Base-by-base conservation (phyloP, 306 rosid species). In the Bauhinia variegata region DNA sequence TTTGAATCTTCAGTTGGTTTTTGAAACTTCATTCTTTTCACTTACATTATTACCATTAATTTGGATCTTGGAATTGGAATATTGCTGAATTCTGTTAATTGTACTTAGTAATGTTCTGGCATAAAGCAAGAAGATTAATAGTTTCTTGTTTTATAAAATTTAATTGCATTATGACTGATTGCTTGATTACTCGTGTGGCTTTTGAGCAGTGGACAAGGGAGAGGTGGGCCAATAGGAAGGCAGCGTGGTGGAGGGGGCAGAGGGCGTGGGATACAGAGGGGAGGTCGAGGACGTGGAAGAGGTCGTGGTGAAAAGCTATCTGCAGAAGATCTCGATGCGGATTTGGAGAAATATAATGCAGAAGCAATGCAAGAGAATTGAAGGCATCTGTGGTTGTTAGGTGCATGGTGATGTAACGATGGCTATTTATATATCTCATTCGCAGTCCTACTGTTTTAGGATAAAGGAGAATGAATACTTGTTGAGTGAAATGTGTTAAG, bases 281-380 rank as follows among this genome's bases (percentile, higher is more conserved):
- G 85, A 48, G 86, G 84, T 13, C 67, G 83, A 28, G 85, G 78
- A 32, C 65, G 68, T 44, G 82, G 84, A 34, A 72, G 80, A 67
- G 84, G 84, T 39, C 86, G 82, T 64, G 92, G 75, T 5, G 96
- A 91, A 70, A 95, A 88, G 72, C 57, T 91, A 52, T 95, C 96
- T 42, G 96, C 97, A 11, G 97, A 88, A 53, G 99, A 88, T 65
- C 91, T 95, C 70, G 97, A 95, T 84, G 95, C 96, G 56, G 99
- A 95, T 39, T 75, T 95, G 86, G 95, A 90, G 83, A 95, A 91
- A 82, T 95, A 95, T 76, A 96, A 90, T 77, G 74, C 92, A 42
- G 92, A 87, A 77, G 83, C 95, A 54, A 88, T 90, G 97, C 84
- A 90, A 70, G 65, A 71, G 54, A 84, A 82, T 67, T 86, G 71